Percentiles rank a stretch among this genome's conserved stretches.
Conservation (phyloP, 2,329 filamentous ascomycete genomes). For the Xylaria sp. region DNA sequence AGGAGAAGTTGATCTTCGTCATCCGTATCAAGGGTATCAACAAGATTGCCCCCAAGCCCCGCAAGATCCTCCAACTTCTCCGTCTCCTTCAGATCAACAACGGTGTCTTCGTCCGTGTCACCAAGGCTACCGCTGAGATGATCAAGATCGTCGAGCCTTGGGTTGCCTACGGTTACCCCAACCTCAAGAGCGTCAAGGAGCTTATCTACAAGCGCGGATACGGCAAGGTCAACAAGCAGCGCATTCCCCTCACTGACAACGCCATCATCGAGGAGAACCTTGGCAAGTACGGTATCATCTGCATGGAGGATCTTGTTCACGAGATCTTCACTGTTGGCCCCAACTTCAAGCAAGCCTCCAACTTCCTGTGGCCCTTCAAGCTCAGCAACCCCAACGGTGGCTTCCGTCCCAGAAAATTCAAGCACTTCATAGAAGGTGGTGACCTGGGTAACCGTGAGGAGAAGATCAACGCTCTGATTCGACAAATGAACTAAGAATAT, state of each 20-base stretch:
- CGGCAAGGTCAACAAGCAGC: slow-evolving; percentile 99
- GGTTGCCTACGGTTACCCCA: slow-evolving; percentile 99
- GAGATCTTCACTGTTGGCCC: slow-evolving; percentile 98
- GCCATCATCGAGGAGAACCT: slow-evolving; percentile 95
- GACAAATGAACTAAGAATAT: slow-evolving; percentile 91
- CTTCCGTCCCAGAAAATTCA: slow-evolving; percentile 97
- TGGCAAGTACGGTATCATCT: slow-evolving; percentile 98
- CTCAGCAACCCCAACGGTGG: slow-evolving; percentile 97
- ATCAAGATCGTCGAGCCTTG: slow-evolving; percentile 98
- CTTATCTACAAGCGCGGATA: slow-evolving; percentile 99
- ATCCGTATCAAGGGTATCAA: slow-evolving; percentile 99
- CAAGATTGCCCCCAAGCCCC: slow-evolving; percentile 99
- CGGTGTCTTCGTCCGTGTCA: slow-evolving; percentile 96
- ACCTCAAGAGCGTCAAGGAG: slow-evolving; percentile 98
- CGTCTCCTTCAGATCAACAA: slow-evolving; percentile 99
- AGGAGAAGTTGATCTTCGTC: slow-evolving; percentile 97
- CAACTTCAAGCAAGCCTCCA: slow-evolving; percentile 99
- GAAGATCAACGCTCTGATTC: slow-evolving; percentile 94
- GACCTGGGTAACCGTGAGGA: slow-evolving; percentile 99
- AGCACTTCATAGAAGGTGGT: slow-evolving; percentile 98
- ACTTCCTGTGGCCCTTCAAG: slow-evolving; percentile 99
- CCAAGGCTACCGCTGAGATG: slow-evolving; percentile 98
- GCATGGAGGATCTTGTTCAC: slow-evolving; percentile 98
- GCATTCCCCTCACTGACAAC: slow-evolving; percentile 96
- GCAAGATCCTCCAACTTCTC: slow-evolving; percentile 99